phyloP scores from a whole-genome alignment of 2,329 filamentous ascomycete species.

The Diplodia intermedia region DNA sequence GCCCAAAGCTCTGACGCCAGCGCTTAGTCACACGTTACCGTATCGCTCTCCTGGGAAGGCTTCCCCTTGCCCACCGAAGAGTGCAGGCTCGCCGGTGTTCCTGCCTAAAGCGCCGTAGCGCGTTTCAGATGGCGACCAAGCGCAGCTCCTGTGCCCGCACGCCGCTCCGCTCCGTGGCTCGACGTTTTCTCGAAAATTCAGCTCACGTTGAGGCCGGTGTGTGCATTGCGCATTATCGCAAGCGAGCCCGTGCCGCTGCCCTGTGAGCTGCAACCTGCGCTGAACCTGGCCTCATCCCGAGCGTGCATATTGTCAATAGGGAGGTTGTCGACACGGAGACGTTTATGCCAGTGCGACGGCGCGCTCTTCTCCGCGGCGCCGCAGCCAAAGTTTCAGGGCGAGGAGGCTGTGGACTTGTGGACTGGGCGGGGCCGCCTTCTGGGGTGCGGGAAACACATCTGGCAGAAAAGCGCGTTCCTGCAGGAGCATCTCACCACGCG shows the following conservation, averaged over 20 bases:
- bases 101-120: not conserved
- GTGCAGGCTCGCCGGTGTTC: not conserved
- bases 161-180: not conserved
- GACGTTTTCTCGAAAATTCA: constrained; percentile 22
- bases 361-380: constrained; percentile 17
- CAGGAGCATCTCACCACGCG: constrained; percentile 1
- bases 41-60: not conserved
- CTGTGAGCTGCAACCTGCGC: constrained; percentile 12
- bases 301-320: constrained; percentile 11
- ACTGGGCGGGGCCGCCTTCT: constrained; percentile 12
- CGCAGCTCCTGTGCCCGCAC: not conserved
- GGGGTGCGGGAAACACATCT: constrained; percentile 14
- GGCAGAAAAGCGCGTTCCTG: constrained; percentile 24
- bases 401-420: constrained; percentile 13
- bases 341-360: not conserved
- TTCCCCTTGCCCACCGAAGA: constrained; percentile 4
- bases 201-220: constrained; percentile 15
- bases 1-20: not conserved
- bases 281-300: not conserved
- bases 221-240: constrained; percentile 9
- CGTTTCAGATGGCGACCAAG: not conserved
- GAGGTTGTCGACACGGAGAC: not conserved
- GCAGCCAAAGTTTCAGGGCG: constrained; percentile 16
- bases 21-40: constrained; percentile 18
- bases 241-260: constrained; percentile 21